phyloP scores from a whole-genome alignment of 2,329 filamentous ascomycete genomes.

The Domatiomyces globalis region DNA sequence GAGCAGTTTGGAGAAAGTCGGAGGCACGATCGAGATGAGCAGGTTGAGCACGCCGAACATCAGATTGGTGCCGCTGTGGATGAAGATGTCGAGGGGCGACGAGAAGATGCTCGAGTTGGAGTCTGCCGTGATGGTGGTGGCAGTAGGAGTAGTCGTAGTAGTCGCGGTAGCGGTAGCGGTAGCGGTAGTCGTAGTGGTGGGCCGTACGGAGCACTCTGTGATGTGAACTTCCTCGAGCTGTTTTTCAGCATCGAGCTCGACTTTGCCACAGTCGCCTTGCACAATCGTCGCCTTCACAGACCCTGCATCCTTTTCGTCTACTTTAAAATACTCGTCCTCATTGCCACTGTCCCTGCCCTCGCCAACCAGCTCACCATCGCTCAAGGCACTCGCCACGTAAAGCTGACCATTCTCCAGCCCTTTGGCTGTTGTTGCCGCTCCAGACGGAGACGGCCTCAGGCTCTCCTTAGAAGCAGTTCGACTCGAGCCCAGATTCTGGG shows the following conservation, averaged over 20 bases:
- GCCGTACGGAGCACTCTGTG: too few species aligned
- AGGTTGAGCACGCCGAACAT: conserved; percentile 79
- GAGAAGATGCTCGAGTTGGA: conserved; percentile 52
- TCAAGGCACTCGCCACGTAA: too few species aligned
- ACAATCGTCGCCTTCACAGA: too few species aligned
- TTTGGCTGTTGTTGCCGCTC: conserved; percentile 3
- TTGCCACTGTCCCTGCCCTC: too few species aligned
- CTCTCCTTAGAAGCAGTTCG: conserved; percentile 13
- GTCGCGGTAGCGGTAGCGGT: background rate
- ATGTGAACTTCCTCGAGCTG: conserved; percentile 21
- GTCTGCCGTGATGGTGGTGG: conserved; percentile 31
- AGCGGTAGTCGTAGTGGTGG: conserved; percentile 2
- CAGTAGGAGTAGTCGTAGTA: background rate
- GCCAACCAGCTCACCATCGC: too few species aligned
- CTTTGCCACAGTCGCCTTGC: too few species aligned
- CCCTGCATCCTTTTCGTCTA: background rate
- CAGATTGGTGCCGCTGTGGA: conserved; percentile 76
- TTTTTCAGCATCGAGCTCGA: conserved; percentile 19
- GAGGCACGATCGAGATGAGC: conserved; percentile 83
- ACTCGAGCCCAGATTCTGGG: conserved; percentile 7
- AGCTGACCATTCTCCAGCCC: background rate
- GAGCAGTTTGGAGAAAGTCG: conserved; percentile 72
- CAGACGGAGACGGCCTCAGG: conserved; percentile 6
- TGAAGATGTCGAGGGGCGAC: conserved; percentile 69
- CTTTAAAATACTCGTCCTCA: background rate